phyloP scores from a whole-genome alignment of 106 monocot genomes.

The Dendrobium catenatum region DNA sequence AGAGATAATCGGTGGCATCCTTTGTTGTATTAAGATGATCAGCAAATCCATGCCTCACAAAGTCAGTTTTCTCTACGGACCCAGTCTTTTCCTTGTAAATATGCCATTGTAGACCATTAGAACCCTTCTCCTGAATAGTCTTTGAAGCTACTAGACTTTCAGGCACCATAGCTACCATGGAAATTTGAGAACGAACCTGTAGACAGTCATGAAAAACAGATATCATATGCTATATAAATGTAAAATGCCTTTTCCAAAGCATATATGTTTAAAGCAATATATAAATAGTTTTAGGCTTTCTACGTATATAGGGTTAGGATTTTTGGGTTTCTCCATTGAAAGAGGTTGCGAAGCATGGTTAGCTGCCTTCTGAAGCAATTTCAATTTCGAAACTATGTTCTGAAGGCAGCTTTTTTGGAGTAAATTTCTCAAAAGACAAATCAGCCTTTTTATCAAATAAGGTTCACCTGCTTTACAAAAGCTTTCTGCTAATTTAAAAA shows the following conservation, averaged over 20 bases:
- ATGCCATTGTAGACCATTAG: conserved; percentile 41
- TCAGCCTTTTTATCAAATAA: neutral
- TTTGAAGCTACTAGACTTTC: conserved; percentile 34
- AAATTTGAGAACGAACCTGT: conserved; percentile 68
- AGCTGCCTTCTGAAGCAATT: neutral
- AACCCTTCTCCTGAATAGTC: conserved; percentile 4
- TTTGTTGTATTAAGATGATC: conserved; percentile 97
- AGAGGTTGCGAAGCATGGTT: neutral
- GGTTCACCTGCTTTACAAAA: neutral
- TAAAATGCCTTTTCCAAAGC: neutral
- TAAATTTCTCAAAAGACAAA: neutral
- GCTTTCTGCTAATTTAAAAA: neutral
- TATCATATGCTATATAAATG: neutral
- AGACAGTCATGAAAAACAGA: conserved; percentile 6
- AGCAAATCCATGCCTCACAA: conserved; percentile 60
- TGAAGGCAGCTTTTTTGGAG: neutral
- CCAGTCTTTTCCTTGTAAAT: conserved; percentile 67
- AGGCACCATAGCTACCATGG: conserved; percentile 68
- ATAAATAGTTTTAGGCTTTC: neutral
- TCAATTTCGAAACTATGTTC: neutral
- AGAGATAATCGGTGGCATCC: conserved; percentile 93
- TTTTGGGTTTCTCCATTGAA: neutral
- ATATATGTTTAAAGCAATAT: neutral
- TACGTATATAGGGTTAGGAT: neutral
- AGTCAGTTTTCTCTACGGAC: conserved; percentile 59